Evolutionary conservation across 495 filamentous ascomycete genomes (phyloP).

Genomic region (Hypomontagnella submonticulosa): DNA sequence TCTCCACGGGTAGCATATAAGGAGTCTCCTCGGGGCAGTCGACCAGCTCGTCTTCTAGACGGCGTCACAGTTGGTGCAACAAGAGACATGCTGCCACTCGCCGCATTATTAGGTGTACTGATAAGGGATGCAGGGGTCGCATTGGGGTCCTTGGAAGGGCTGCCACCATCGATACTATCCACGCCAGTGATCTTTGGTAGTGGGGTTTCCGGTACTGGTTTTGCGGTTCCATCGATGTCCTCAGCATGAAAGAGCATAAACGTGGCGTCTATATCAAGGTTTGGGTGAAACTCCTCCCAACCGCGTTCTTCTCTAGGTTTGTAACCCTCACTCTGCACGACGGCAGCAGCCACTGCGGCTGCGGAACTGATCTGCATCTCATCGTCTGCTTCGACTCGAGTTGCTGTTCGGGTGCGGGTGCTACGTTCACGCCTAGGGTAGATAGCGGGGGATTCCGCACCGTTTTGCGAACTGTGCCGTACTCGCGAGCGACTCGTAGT

Average conservation of each 20-base stretch:
- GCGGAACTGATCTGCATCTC: constrained; percentile 77
- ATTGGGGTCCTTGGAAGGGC: constrained; percentile 53
- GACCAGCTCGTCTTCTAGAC: constrained; percentile 57
- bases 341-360: constrained; percentile 83
- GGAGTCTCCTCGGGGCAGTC: constrained; percentile 62
- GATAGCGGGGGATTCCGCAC: constrained; percentile 53
- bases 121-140: constrained; percentile 42
- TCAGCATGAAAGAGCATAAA: constrained; percentile 83
- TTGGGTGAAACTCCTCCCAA: constrained; percentile 97
- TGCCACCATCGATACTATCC: constrained; percentile 49
- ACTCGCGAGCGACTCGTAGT: constrained; percentile 51
- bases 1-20: constrained; percentile 60
- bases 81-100: constrained; percentile 29
- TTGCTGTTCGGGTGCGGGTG: constrained; percentile 62
- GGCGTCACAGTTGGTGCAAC: constrained; percentile 52
- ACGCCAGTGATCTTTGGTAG: constrained; percentile 40
- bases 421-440: constrained; percentile 63
- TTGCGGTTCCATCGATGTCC: constrained; percentile 78
- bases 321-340: constrained; percentile 91
- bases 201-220: constrained; percentile 58
- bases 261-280: constrained; percentile 84
- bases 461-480: constrained; percentile 47
- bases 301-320: constrained; percentile 96
- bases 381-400: constrained; percentile 58
- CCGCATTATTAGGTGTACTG: constrained; percentile 42